Percentiles rank a stretch among this genome's conserved stretches.
These are phyloP conservation scores for Phialemoniopsis sp. DNA, from an alignment of 2,329 filamentous ascomycete species.

Conservation along the genomic window DNA sequence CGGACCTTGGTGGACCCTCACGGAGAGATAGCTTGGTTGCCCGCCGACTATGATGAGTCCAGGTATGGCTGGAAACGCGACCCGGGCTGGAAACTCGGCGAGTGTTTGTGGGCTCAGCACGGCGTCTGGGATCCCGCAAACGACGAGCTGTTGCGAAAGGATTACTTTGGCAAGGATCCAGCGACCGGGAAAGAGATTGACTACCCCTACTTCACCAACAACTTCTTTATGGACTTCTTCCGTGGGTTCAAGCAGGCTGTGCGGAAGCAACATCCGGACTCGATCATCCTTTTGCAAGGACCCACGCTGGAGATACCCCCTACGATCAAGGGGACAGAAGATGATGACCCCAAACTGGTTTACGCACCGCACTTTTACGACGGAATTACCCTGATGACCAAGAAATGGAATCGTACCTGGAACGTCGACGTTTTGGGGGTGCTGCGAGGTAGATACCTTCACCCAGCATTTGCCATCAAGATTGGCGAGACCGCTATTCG, in stretches of 20 bases:
- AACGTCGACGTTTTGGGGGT: conserved; percentile 95
- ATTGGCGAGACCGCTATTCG: conserved; percentile 90
- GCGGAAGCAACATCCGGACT: conserved; percentile 69
- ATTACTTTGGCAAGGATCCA: conserved; percentile 84
- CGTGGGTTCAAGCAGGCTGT: conserved; percentile 72
- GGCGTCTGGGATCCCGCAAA: conserved; percentile 85
- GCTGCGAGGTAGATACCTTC: conserved; percentile 80
- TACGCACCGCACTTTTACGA: conserved; percentile 97
- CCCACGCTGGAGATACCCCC: conserved; percentile 91
- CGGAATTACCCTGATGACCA: conserved; percentile 92
- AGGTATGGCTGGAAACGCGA: conserved; percentile 89
- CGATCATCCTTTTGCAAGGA: conserved; percentile 87
- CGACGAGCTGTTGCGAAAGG: conserved; percentile 73
- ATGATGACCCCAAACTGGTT: conserved; percentile 86
- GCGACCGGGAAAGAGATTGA: conserved; percentile 68
- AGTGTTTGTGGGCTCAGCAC: conserved; percentile 95
- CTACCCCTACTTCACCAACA: conserved; percentile 84
- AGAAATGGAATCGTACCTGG: conserved; percentile 97
- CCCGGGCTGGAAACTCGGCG: conserved; percentile 83
- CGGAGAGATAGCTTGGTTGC: conserved; percentile 80
- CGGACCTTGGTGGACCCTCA: conserved; percentile 80
- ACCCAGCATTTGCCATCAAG: conserved; percentile 87
- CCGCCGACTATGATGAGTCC: conserved; percentile 76
- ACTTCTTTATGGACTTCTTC: conserved; percentile 86
- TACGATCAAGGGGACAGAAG: conserved; percentile 75